These are phyloP conservation scores for Cladosporium sp. DNA, from an alignment of 2,329 filamentous ascomycete genomes.

Conservation along the genomic window DNA sequence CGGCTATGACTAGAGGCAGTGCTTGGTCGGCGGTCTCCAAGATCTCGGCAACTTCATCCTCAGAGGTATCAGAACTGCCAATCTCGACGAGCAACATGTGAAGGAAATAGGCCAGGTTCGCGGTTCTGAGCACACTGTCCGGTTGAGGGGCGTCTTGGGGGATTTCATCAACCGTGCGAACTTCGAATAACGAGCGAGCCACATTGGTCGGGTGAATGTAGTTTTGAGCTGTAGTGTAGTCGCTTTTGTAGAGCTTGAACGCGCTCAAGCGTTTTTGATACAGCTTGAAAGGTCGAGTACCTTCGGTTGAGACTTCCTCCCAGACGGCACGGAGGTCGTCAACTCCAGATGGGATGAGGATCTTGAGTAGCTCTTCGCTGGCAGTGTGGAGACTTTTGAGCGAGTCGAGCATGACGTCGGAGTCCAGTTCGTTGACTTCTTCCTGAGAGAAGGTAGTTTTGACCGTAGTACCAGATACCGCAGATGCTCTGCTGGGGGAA, in stretches of 20 bases:
- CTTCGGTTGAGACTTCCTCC: constrained; percentile 30
- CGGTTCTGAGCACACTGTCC: constrained; percentile 40
- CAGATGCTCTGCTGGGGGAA: constrained; percentile 28
- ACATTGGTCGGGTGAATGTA: constrained; percentile 41
- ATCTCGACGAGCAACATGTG: constrained; percentile 33
- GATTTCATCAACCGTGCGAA: constrained; percentile 21
- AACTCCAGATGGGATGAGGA: constrained; percentile 27
- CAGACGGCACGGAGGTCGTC: constrained; percentile 21
- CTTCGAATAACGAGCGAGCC: constrained; percentile 36
- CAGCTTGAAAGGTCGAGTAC: constrained; percentile 37
- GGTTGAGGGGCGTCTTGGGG: constrained; percentile 33
- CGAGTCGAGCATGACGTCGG: constrained; percentile 38
- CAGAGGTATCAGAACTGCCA: constrained; percentile 23
- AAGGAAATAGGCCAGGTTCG: constrained; percentile 42
- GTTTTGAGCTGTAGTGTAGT: constrained; percentile 34
- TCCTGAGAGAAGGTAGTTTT: constrained; percentile 44
- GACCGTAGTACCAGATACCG: constrained; percentile 45
- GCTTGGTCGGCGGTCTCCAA: constrained; percentile 22
- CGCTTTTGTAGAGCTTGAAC: constrained; percentile 33
- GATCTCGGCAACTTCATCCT: constrained; percentile 26
- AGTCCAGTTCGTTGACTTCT: constrained; percentile 39
- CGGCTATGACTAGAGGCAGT: constrained; percentile 24
- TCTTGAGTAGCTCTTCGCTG: constrained; percentile 25
- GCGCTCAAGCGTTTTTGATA: constrained; percentile 32
- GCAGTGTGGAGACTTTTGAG: constrained; percentile 34